phyloP scores from a whole-genome alignment of 495 filamentous ascomycete genomes.

The Haplographium delicatum region DNA sequence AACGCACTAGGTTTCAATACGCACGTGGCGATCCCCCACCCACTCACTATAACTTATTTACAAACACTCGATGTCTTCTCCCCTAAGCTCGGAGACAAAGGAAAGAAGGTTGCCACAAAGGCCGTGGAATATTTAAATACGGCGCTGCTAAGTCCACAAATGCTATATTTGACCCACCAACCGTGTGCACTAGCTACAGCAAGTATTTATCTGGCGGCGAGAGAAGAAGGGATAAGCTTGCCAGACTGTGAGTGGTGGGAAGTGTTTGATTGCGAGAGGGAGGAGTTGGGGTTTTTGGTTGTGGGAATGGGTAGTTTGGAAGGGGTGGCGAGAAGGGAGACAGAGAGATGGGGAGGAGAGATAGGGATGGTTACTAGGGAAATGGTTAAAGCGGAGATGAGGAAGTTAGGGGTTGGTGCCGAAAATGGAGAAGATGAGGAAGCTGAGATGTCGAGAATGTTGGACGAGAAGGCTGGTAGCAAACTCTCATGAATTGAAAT shows the following conservation, averaged over 20 bases:
- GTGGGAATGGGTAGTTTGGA: conserved; percentile 79
- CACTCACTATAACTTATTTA: conserved; percentile 86
- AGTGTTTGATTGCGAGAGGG: conserved; percentile 94
- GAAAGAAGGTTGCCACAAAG: conserved; percentile 48
- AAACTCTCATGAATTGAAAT: too few relatives aligned
- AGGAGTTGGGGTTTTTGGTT: conserved; percentile 91
- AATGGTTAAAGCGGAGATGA: conserved; percentile 39
- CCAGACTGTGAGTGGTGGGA: conserved; percentile 91
- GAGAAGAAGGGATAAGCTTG: conserved; percentile 70
- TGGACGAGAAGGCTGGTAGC: conserved; percentile 27
- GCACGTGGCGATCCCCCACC: conserved; percentile 77
- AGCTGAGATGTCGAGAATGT: conserved; percentile 51
- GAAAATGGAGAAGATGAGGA: conserved; percentile 46
- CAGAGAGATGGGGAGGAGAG: conserved; percentile 29
- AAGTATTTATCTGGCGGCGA: conserved; percentile 82
- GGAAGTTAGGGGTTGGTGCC: conserved; percentile 34
- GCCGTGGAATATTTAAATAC: conserved; percentile 72
- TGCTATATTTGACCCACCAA: conserved; percentile 89
- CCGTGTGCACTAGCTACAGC: conserved; percentile 80
- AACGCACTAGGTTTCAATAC: conserved; percentile 74
- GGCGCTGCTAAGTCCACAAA: conserved; percentile 76
- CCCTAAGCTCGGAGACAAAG: conserved; percentile 18
- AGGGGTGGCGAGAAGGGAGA: conserved; percentile 53
- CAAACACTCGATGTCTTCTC: conserved; percentile 69
- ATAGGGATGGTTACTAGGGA: conserved; percentile 37